These are phyloP conservation scores for Amanita jacksonii DNA, from an alignment of 768 basidiomycete genomes.

Conservation along the genomic window DNA sequence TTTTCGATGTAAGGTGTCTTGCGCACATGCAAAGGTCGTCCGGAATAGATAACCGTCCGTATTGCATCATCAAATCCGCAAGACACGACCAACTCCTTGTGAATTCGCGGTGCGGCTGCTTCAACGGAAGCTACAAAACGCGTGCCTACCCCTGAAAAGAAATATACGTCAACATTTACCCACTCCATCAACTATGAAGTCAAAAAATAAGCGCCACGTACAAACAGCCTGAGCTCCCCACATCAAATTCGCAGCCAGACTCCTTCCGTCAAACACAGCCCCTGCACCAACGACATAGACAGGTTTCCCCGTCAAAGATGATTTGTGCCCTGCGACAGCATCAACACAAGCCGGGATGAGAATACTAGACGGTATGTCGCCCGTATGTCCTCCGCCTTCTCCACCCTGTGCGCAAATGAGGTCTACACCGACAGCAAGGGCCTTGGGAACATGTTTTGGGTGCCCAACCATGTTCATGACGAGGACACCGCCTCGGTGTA, in stretches of 20 bases:
- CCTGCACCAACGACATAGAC: slow-evolving; percentile 89
- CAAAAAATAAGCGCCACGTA: slow-evolving; percentile 38
- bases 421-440: slow-evolving; percentile 78
- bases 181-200: neutral
- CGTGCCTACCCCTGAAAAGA: slow-evolving; percentile 67
- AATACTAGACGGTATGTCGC: slow-evolving; percentile 73
- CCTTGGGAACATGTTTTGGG: slow-evolving; percentile 79
- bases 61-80: slow-evolving; percentile 72
- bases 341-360: slow-evolving; percentile 91
- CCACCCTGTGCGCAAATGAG: slow-evolving; percentile 92
- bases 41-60: slow-evolving; percentile 84
- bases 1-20: slow-evolving; percentile 80
- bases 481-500: slow-evolving; percentile 78
- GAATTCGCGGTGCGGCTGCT: slow-evolving; percentile 72
- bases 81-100: slow-evolving; percentile 69
- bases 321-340: slow-evolving; percentile 63
- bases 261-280: slow-evolving; percentile 83
- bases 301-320: slow-evolving; percentile 73
- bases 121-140: slow-evolving; percentile 80
- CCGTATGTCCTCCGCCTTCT: slow-evolving; percentile 87
- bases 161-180: slow-evolving; percentile 1
- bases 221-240: slow-evolving; percentile 87
- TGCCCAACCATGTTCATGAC: slow-evolving; percentile 98
- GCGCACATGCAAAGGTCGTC: slow-evolving; percentile 79
- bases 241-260: slow-evolving; percentile 77